Evolutionary conservation across 83 land plant genomes (phyloP), one percentile per base, ranked within the genome.

Genomic region (Picea abies): DNA sequence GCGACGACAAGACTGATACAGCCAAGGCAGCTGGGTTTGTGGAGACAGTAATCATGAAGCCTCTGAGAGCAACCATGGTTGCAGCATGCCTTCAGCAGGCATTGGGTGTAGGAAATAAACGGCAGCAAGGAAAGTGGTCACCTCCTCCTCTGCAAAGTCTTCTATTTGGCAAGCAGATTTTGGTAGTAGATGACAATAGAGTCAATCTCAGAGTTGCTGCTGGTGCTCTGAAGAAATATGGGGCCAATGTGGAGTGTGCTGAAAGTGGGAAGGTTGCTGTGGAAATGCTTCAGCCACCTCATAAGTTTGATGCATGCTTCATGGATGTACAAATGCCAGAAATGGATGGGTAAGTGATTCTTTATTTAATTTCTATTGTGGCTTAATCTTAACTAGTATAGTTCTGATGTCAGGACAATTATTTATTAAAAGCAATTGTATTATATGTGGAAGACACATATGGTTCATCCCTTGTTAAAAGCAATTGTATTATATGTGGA

Each of bases 271-370:
- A 86, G 82, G 84, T 78, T 41, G 99, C 99, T 20, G 84, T 94
- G 20, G 22, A 25, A 35, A 44, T 89, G 93, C 96, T 97, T 68
- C 81, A 83, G 20, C 98, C 98, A 68, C 98, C 98, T n/a, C 99
- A 97, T 73, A 70, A 84, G 1, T 97, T 97, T 87, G 98, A 97
- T 90, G 98, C 99, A 44, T 97, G 98, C 68, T 97, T 97, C 85
- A 97, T 97, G 99, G 99, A 95, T 85, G 89, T 97, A 61, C 99
- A 95, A 70, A 97, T 97, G 99, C 99, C 99, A 39, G 98, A 92
- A 86, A 95, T 97, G 96, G 99, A 97, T 85, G 99, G 99, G 98
- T 96, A 91, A 3, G 85, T 79, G 14, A 58, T n/a, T 35, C 20
- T 61, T 39, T 66, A 60, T 37, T 78, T 68, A 20, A 39, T 29